These are phyloP conservation scores for Scedosporium dehoogii DNA, from an alignment of 2,329 filamentous ascomycete species.

Conservation along the genomic window DNA sequence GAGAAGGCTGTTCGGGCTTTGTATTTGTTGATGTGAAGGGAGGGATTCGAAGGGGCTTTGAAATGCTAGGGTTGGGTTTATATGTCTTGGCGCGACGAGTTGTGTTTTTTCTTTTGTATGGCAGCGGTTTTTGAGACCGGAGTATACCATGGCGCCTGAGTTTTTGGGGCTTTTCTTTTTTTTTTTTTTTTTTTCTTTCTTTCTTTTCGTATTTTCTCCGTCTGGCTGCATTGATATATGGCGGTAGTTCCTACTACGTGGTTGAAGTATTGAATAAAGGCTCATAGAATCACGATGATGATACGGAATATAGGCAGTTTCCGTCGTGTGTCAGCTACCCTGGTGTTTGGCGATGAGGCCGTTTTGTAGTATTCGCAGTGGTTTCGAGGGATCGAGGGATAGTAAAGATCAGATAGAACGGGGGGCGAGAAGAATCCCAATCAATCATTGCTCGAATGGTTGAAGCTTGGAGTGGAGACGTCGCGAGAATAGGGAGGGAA, in stretches of 20 bases:
- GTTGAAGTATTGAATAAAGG: background rate
- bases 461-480: no score
- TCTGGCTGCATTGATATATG: background rate
- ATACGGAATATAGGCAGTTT: background rate
- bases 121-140: background rate
- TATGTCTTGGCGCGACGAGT: background rate
- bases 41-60: background rate
- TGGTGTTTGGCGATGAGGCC: no score
- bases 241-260: background rate
- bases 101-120: background rate
- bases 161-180: background rate
- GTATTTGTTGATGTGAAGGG: slow-evolving; percentile 49
- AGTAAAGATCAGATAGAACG: no score
- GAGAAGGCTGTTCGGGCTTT: slow-evolving; percentile 59
- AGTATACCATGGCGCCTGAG: background rate
- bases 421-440: no score
- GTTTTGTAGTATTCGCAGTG: no score
- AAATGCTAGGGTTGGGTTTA: background rate
- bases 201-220: background rate
- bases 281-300: background rate
- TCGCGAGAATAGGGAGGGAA: no score
- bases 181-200: background rate
- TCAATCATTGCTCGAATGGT: no score
- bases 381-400: no score
- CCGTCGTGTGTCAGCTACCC: background rate